phyloP scores from a whole-genome alignment of 192 early-diverging fungal genomes.

The Paraglomus brasilianum region DNA sequence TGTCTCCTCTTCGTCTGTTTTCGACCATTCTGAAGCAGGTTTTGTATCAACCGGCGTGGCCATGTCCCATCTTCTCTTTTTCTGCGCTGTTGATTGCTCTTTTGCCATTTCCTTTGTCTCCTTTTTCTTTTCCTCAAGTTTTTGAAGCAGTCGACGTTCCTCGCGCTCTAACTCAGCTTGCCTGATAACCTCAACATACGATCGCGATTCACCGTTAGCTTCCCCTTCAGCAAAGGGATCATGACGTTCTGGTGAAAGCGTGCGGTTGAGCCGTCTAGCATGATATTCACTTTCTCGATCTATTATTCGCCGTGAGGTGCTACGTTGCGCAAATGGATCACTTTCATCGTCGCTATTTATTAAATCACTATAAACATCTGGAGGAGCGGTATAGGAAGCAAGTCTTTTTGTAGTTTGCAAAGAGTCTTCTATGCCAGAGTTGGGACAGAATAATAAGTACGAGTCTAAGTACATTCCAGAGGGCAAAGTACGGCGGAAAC shows the following conservation, averaged over 20 bases:
- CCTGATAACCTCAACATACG: slow-evolving; percentile 85
- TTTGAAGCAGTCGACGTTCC: slow-evolving; percentile 63
- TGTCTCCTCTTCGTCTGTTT: slow-evolving; percentile 49
- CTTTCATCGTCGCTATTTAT: slow-evolving; percentile 48
- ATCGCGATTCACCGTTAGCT: slow-evolving; percentile 49
- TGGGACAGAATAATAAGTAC: too few relatives aligned
- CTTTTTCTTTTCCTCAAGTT: slow-evolving; percentile 72
- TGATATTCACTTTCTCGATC: slow-evolving; percentile 90
- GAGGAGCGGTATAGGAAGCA: slow-evolving; percentile 77
- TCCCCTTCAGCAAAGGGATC: slow-evolving; percentile 71
- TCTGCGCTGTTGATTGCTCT: slow-evolving; percentile 39
- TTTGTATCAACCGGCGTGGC: slow-evolving; percentile 51
- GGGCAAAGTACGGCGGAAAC: too few relatives aligned
- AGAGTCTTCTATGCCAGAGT: slow-evolving; percentile 14
- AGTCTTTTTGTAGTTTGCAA: slow-evolving; percentile 54
- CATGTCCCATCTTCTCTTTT: slow-evolving; percentile 84
- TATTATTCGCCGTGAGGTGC: slow-evolving; percentile 63
- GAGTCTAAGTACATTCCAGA: too few relatives aligned
- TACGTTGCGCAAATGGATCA: slow-evolving; percentile 64
- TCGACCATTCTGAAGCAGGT: slow-evolving; percentile 55
- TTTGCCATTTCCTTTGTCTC: slow-evolving; percentile 52
- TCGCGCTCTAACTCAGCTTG: slow-evolving; percentile 86
- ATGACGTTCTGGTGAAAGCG: slow-evolving; percentile 76
- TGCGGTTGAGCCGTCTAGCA: slow-evolving; percentile 70
- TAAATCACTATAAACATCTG: slow-evolving; percentile 72